These are phyloP conservation scores for Exsudoporus frostii DNA, from an alignment of 768 basidiomycete species.

Conservation along the genomic window DNA sequence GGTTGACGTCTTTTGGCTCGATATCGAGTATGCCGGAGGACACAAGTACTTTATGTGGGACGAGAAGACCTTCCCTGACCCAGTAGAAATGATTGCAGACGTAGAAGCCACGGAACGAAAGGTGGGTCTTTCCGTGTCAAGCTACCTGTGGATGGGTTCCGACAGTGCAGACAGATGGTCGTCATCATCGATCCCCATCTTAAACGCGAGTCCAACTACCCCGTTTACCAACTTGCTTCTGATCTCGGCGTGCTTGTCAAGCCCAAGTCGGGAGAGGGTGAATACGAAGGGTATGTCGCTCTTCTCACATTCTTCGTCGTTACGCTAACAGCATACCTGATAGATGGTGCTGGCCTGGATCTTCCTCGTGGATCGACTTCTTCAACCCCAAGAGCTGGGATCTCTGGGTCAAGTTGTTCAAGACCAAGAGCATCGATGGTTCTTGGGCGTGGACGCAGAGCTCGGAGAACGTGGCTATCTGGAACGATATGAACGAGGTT, in stretches of 20 bases:
- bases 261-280: constrained; percentile 69
- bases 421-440: constrained; percentile 47
- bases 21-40: constrained; percentile 92
- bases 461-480: constrained; percentile 83
- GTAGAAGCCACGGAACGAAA: constrained; percentile 84
- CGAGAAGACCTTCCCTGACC: constrained; percentile 87
- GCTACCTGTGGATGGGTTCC: neutral
- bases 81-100: constrained; percentile 88
- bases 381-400: constrained; percentile 89
- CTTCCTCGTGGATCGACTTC: constrained; percentile 95
- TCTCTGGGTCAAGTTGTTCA: constrained; percentile 89
- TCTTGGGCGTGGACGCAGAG: constrained; percentile 79
- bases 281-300: constrained; percentile 72
- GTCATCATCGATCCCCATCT: constrained; percentile 96
- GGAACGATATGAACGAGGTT: constrained; percentile 99
- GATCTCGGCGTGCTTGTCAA: constrained; percentile 84
- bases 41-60: constrained; percentile 99
- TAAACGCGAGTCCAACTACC: constrained; percentile 76
- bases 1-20: constrained; percentile 95
- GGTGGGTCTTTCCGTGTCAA: constrained; percentile 39
- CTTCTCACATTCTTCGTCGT: neutral
- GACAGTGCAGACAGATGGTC: constrained; percentile 68
- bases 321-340: neutral
- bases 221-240: constrained; percentile 80
- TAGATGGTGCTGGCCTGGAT: constrained; percentile 95